Evolutionary conservation across 2,329 filamentous ascomycete genomes (phyloP).

Genomic region (Colletotrichum lindemuthianum): DNA sequence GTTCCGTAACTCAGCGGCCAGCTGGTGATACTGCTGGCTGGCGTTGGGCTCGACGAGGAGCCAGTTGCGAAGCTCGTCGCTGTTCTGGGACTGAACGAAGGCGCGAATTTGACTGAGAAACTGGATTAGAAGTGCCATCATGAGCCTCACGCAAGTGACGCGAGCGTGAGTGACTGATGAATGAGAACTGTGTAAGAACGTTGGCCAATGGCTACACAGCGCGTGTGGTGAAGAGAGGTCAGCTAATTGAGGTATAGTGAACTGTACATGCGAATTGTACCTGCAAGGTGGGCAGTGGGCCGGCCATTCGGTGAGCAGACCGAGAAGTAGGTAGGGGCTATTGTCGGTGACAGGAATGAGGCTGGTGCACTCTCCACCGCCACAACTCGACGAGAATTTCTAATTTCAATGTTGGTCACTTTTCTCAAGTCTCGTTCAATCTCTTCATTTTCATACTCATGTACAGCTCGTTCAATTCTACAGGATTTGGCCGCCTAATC

Average conservation of each 20-base stretch:
- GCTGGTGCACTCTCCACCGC: too few species aligned
- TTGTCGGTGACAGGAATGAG: too few species aligned
- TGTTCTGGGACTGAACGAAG: slow-evolving; percentile 72
- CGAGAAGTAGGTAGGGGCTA: too few species aligned
- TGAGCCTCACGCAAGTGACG: slow-evolving; percentile 21
- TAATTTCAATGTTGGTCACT: too few species aligned
- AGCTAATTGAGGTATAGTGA: too few species aligned
- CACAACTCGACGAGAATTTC: too few species aligned
- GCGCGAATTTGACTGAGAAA: slow-evolving; percentile 74
- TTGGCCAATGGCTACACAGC: too few species aligned
- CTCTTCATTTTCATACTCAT: not conserved
- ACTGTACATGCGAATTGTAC: too few species aligned
- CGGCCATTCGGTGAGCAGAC: too few species aligned
- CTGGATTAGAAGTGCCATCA: slow-evolving; percentile 71
- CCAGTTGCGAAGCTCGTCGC: slow-evolving; percentile 72
- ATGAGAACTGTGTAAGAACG: not conserved
- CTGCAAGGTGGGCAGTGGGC: too few species aligned
- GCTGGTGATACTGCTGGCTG: slow-evolving; percentile 71
- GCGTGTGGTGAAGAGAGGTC: too few species aligned
- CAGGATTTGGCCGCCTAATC: not conserved
- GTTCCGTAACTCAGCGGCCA: slow-evolving; percentile 73
- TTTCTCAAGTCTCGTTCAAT: too few species aligned
- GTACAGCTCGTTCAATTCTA: not conserved
- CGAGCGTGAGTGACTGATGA: not conserved
- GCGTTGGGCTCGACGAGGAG: slow-evolving; percentile 80